Conservation (phyloP, 2,329 filamentous ascomycete species). For the Lasiodiplodia sp. region DNA sequence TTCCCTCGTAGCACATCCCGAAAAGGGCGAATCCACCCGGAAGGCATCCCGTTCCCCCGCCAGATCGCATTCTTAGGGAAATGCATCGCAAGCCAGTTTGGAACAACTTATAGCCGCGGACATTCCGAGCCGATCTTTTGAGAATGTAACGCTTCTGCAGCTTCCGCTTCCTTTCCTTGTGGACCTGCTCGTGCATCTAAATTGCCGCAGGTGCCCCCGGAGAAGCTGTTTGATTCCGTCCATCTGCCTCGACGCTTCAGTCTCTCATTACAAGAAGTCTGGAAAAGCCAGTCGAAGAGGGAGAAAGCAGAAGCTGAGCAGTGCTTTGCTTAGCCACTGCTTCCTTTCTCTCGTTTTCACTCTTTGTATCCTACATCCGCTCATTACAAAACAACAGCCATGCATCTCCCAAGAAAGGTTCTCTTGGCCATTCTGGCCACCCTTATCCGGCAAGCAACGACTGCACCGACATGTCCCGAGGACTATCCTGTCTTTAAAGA, state of each 20-base stretch:
- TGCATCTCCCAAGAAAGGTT: conserved; percentile 26
- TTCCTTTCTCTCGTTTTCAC: background rate
- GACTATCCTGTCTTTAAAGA: conserved; percentile 14
- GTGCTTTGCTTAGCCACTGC: conserved; percentile 10
- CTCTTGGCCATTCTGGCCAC: conserved; percentile 29
- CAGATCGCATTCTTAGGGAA: background rate
- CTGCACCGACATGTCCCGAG: conserved; percentile 20
- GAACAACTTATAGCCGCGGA: background rate
- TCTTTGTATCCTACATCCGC: background rate
- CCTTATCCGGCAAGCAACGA: conserved; percentile 27
- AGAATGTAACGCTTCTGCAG: conserved; percentile 23
- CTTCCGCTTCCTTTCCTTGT: conserved; percentile 3
- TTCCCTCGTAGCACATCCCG: background rate
- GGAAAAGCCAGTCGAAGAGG: background rate
- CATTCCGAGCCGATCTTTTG: conserved; percentile 11
- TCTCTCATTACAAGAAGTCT: conserved; percentile 16
- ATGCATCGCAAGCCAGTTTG: background rate
- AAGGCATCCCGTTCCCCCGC: background rate
- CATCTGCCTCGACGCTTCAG: background rate
- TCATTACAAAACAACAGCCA: background rate
- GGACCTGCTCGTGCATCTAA: conserved; percentile 3
- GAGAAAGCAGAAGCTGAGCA: conserved; percentile 25
- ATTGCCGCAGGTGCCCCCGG: conserved; percentile 15
- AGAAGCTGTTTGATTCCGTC: background rate
- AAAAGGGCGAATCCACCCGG: background rate